Evolutionary conservation across 768 basidiomycete genomes (phyloP).

Genomic region (Suillus occidentalis): DNA sequence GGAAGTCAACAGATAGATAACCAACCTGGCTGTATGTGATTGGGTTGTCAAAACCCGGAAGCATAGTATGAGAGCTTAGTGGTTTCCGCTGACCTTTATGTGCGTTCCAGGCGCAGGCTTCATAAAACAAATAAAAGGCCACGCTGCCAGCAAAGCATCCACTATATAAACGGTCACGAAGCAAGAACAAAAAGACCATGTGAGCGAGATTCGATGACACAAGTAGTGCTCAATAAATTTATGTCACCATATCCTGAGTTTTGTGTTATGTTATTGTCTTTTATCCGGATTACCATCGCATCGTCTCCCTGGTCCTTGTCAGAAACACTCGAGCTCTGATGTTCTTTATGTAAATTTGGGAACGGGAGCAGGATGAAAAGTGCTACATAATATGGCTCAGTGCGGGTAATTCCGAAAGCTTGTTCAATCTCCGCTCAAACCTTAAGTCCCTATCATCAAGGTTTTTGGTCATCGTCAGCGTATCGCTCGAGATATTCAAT

Average conservation of each 20-base stretch:
- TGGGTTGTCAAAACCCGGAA: conserved; percentile 39
- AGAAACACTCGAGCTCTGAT: neutral
- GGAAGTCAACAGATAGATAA: conserved; percentile 1
- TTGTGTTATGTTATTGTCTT: neutral
- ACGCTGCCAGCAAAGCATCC: conserved; percentile 13
- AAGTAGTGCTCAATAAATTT: neutral
- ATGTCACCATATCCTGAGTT: neutral
- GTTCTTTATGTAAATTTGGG: too few species aligned
- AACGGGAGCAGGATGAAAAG: neutral
- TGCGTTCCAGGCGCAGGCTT: neutral
- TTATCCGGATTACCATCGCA: neutral
- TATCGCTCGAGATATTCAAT: neutral
- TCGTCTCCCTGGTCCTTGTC: neutral
- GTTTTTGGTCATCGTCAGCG: neutral
- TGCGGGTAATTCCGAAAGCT: neutral
- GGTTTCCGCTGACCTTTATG: neutral
- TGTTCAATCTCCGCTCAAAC: conserved; percentile 3
- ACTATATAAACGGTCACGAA: conserved; percentile 23
- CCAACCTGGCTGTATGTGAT: conserved; percentile 31
- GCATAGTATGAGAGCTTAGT: conserved; percentile 4
- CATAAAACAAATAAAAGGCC: conserved; percentile 9
- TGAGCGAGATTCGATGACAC: neutral
- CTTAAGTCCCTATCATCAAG: conserved; percentile 6
- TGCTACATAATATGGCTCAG: too few species aligned
- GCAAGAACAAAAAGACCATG: conserved; percentile 33